Evolutionary conservation across 2,329 filamentous ascomycete genomes (phyloP).

Genomic region (Xylaria sp.): DNA sequence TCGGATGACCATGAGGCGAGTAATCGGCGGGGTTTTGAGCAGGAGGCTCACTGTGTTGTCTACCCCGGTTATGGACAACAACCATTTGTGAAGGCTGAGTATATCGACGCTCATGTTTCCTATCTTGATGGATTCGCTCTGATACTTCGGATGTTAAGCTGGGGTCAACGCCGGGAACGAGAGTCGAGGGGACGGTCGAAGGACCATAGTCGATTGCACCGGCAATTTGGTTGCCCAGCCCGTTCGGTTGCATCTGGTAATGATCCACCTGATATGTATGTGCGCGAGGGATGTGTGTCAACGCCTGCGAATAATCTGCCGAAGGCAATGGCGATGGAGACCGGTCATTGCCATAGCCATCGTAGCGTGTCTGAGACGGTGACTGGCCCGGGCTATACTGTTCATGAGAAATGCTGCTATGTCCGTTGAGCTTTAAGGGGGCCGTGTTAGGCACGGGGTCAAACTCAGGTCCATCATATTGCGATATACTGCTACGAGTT

Average conservation of each 20-base stretch:
- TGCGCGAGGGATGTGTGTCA: conserved; percentile 43
- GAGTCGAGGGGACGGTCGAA: conserved; percentile 64
- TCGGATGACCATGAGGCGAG: conserved; percentile 40
- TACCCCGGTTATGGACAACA: conserved; percentile 57
- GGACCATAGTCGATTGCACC: conserved; percentile 54
- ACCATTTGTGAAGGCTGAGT: conserved; percentile 53
- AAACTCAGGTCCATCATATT: conserved; percentile 56
- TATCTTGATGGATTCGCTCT: conserved; percentile 67
- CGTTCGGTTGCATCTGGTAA: conserved; percentile 50
- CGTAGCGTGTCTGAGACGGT: conserved; percentile 46
- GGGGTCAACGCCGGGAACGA: conserved; percentile 71
- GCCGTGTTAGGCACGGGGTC: conserved; percentile 56
- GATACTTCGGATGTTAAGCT: conserved; percentile 66
- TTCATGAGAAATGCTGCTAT: conserved; percentile 50
- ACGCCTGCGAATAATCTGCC: conserved; percentile 52
- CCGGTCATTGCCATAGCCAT: conserved; percentile 46
- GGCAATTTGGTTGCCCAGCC: conserved; percentile 52
- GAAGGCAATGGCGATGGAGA: conserved; percentile 50
- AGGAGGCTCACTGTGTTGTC: conserved; percentile 51
- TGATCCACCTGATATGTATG: conserved; percentile 42
- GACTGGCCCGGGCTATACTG: conserved; percentile 47
- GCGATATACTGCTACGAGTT: conserved; percentile 43
- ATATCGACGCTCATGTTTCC: conserved; percentile 60
- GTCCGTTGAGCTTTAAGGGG: conserved; percentile 57
- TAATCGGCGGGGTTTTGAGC: conserved; percentile 44